Base-by-base conservation (phyloP, 768 basidiomycete species). In the Lactarius psammicola region DNA sequence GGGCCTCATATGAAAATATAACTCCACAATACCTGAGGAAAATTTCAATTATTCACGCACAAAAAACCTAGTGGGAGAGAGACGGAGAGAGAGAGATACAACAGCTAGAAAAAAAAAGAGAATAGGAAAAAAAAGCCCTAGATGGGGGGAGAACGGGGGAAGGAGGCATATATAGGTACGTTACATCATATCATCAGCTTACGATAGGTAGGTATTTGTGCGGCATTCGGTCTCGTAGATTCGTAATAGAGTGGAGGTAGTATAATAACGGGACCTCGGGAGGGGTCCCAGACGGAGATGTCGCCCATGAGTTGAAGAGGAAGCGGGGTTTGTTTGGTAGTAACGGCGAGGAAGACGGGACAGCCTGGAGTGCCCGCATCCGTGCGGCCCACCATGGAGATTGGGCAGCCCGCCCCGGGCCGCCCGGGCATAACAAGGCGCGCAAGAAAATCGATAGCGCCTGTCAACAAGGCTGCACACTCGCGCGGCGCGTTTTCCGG, bases 401-500 rank as follows among this genome's bases (percentile, higher is more conserved):
- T 44, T n/a, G n/a, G n/a, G 13, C 49, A 49, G 49, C 49, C 49
- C 49, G 23, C 49, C 49, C 49, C 49, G 23, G 23, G 23, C 23
- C 49, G 49, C 49, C 23, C 46, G n/a, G n/a, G n/a, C n/a, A n/a
- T n/a, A n/a, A n/a, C n/a, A n/a, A 23, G 18, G 23, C n/a, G 17
- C 17, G 17, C 38, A 40, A 44, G n/a, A 44, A 3, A 44, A 10
- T 15, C 44, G 4, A 13, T 4, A 49, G 23, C 49, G 49, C 18
- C n/a, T 4, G 33, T 67, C 66, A 54, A 59, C 23, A 28, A 40
- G 62, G 59, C 54, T 62, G 59, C 44, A 49, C 68, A 26, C 68
- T 69, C 61, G 56, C 60, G 26, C 68, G 66, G 6, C 68, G 68
- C 53, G 56, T 42, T 51, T 68, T 65, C 28, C 60, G 64, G 13